phyloP scores from a whole-genome alignment of 805 yeast species.

The Komagataella pastoris region DNA sequence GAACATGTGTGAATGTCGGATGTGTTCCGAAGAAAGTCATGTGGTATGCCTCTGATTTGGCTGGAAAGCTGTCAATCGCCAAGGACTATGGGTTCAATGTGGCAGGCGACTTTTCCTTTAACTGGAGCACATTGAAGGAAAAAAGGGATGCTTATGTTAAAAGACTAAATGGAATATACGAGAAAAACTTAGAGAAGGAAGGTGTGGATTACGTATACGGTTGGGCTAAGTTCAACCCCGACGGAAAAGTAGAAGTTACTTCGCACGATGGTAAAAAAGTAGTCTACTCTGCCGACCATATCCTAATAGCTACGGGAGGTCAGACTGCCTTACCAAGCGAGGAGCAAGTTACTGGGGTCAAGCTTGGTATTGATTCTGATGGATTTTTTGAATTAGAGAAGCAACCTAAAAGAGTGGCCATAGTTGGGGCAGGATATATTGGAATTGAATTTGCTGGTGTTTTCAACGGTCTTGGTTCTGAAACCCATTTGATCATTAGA shows the following conservation, averaged over 20 bases:
- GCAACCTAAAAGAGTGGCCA: slow-evolving; percentile 87
- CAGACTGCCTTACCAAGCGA: slow-evolving; percentile 48
- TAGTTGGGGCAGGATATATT: slow-evolving; percentile 97
- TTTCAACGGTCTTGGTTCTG: slow-evolving; percentile 76
- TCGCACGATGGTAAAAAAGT: slow-evolving; percentile 40
- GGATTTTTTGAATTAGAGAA: slow-evolving; percentile 72
- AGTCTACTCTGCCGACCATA: slow-evolving; percentile 64
- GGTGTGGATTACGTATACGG: slow-evolving; percentile 83
- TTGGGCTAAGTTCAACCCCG: slow-evolving; percentile 61
- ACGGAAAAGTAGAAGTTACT: slow-evolving; percentile 69
- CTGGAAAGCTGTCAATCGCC: slow-evolving; percentile 62
- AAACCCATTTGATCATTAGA: slow-evolving; percentile 80
- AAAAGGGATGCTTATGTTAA: slow-evolving; percentile 88
- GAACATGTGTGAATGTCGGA: slow-evolving; percentile 98
- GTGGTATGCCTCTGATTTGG: slow-evolving; percentile 96
- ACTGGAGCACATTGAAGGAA: slow-evolving; percentile 71
- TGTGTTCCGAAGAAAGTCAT: slow-evolving; percentile 98
- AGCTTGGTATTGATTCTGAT: slow-evolving; percentile 76
- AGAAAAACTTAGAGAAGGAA: slow-evolving; percentile 74
- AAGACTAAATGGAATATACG: slow-evolving; percentile 88
- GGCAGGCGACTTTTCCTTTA: slow-evolving; percentile 45
- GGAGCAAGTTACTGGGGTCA: slow-evolving; percentile 60
- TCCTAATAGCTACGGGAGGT: slow-evolving; percentile 92
- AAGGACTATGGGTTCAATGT: slow-evolving; percentile 70
- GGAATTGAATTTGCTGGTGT: slow-evolving; percentile 95